Base-by-base conservation (phyloP, 2,329 filamentous ascomycete genomes). In the Trichothecium roseum region DNA sequence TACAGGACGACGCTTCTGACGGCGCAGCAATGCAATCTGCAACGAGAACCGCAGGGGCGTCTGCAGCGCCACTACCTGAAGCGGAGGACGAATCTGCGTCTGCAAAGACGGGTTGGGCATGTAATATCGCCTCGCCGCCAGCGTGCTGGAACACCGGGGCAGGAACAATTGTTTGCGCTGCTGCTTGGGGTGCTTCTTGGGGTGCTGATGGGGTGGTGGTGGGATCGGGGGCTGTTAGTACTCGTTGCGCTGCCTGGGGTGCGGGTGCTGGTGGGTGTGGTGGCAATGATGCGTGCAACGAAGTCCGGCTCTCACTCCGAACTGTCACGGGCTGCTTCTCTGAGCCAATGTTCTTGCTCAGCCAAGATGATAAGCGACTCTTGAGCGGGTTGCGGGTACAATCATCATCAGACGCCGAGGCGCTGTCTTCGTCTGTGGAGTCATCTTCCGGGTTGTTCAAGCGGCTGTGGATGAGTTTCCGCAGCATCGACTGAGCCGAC, bases 1-100 rank as follows among this genome's bases (percentile, higher is more conserved):
- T 31, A 32, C 29, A 32, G 29, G n/a, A 22, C 14, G 35, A 43
- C 32, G 7, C 32, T 50, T 45, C 5, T 50, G n/a, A n/a, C n/a
- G n/a, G n/a, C n/a, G n/a, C n/a, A n/a, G n/a, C n/a, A n/a, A n/a
- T n/a, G n/a, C n/a, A n/a, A n/a, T n/a, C n/a, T n/a, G n/a, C n/a
- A n/a, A n/a, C n/a, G n/a, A n/a, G n/a, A n/a, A n/a, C n/a, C n/a
- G n/a, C n/a, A n/a, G n/a, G n/a, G n/a, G n/a, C n/a, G n/a, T n/a
- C n/a, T n/a, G n/a, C n/a, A n/a, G n/a, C n/a, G n/a, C n/a, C n/a
- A n/a, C n/a, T n/a, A n/a, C n/a, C n/a, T n/a, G n/a, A n/a, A n/a
- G n/a, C n/a, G n/a, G n/a, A n/a, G n/a, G n/a, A n/a, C n/a, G n/a
- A n/a, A n/a, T n/a, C n/a, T n/a, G n/a, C n/a, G n/a, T n/a, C n/a